phyloP scores from a whole-genome alignment of 257 asterid genomes.

The Solanum gracilifrons region DNA sequence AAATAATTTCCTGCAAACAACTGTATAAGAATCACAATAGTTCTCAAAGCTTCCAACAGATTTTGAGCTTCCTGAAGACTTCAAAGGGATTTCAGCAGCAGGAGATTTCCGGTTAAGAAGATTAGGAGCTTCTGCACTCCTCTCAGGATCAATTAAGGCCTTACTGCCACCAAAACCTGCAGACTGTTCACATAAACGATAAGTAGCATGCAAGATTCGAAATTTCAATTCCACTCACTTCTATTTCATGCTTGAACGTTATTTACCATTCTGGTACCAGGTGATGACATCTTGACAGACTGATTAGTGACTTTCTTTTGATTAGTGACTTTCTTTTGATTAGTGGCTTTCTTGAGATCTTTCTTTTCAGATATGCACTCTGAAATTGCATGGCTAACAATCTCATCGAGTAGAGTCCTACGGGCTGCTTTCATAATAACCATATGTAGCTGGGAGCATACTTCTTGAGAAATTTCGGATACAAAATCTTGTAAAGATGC shows the following conservation, averaged over 20 bases:
- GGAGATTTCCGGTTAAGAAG: slow-evolving; percentile 13
- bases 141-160: slow-evolving; percentile 13
- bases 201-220: background rate
- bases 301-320: slow-evolving; percentile 23
- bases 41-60: slow-evolving; percentile 72
- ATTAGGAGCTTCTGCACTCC: slow-evolving; percentile 24
- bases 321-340: slow-evolving; percentile 20
- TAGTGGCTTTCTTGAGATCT: slow-evolving; percentile 23
- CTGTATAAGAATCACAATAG: slow-evolving; percentile 39
- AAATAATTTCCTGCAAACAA: slow-evolving; percentile 40
- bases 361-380: slow-evolving; percentile 50
- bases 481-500: slow-evolving; percentile 29
- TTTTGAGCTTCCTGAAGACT: slow-evolving; percentile 34
- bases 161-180: slow-evolving; percentile 20
- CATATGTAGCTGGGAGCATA: slow-evolving; percentile 63
- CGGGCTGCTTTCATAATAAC: slow-evolving; percentile 89
- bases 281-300: slow-evolving; percentile 20
- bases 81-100: slow-evolving; percentile 13
- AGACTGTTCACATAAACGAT: slow-evolving; percentile 25
- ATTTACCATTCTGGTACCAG: slow-evolving; percentile 29
- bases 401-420: slow-evolving; percentile 74
- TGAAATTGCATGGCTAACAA: slow-evolving; percentile 54
- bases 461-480: slow-evolving; percentile 56
- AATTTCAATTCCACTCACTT: background rate
- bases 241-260: background rate